Base-by-base conservation (phyloP, 2,329 filamentous ascomycete species). In the Dothiorella sarmentorum region DNA sequence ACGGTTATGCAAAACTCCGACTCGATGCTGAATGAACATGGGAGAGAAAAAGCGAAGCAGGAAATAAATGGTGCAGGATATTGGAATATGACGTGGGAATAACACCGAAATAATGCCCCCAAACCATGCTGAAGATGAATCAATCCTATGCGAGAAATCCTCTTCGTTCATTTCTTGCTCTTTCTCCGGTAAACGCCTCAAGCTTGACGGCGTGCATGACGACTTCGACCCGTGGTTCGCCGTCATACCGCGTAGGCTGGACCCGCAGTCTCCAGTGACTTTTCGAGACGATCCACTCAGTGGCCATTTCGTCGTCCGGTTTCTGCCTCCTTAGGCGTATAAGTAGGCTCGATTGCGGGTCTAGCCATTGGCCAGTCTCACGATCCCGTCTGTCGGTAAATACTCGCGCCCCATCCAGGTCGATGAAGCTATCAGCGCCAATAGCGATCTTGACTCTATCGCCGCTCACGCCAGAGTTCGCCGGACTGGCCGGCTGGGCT, bases 201-300 rank as follows among this genome's bases (percentile, higher is more conserved):
- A 96, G 69, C 71, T 89, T 91, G 31, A 92, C 88, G 0, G 85
- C 89, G 15, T 88, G 80, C 51, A 96, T 79, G 20, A 90, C 80
- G 60, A 90, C 87, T 73, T 93, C 88, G 58, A 87, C 79, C 2
- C 78, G 68, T 66, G 80, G 84, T 49, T 80, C 79, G 51, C 73
- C 77, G 4, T 64, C 62, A 33, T 69, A 67, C 26, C 67, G 63
- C 10, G 70, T 69, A 6, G 74, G 72, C 67, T 88, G 85, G 26
- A 95, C 83, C 40, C 83, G 80, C 63, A 76, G 40, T 26, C 73
- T 65, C 73, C 74, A 76, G 51, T 75, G 75, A 15, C 70, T 72
- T 18, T 68, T 63, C 57, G 68, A 70, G 3, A 76, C 63, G n/a
- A 72, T 61, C 70, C 72, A 73, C 49, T 72, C 67, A 0, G 47